Evolutionary conservation across 2,329 filamentous ascomycete species (phyloP).

Genomic region (Alternaria solani): DNA sequence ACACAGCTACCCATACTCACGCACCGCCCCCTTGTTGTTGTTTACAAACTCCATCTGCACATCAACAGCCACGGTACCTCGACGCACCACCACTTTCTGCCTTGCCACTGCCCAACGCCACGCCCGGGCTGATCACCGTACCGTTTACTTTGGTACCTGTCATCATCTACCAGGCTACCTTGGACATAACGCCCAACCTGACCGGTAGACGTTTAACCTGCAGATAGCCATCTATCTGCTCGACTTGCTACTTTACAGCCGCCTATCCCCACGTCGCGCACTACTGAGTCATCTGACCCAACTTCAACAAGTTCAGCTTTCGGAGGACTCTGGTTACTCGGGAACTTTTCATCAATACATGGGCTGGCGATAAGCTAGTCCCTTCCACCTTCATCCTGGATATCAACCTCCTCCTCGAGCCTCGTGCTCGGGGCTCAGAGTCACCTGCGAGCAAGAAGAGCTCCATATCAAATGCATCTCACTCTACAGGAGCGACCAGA

Average conservation of each 20-base stretch:
- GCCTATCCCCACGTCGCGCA: conserved; percentile 6
- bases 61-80: conserved; percentile 18
- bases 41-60: conserved; percentile 30
- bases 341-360: conserved; percentile 37
- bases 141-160: conserved; percentile 23
- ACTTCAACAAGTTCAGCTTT: conserved; percentile 10
- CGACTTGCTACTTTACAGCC: not conserved
- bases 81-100: conserved; percentile 33
- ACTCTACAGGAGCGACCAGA: conserved; percentile 54
- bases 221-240: conserved; percentile 12
- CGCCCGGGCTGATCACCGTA: conserved; percentile 27
- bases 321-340: conserved; percentile 27
- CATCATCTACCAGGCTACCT: conserved; percentile 23
- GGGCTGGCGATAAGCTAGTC: conserved; percentile 56
- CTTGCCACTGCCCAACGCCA: conserved; percentile 39
- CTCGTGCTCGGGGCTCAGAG: conserved; percentile 74
- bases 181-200: conserved; percentile 23
- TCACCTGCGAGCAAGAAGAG: conserved; percentile 62
- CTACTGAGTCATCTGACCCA: conserved; percentile 11
- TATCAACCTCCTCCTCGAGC: conserved; percentile 90
- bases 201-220: conserved; percentile 24
- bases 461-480: conserved; percentile 47
- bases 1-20: conserved; percentile 31
- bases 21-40: conserved; percentile 32
- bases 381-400: conserved; percentile 78